These are phyloP conservation scores for Melocanna baccifera DNA, from an alignment of 176 grass and related monocot species.

Conservation along the genomic window DNA sequence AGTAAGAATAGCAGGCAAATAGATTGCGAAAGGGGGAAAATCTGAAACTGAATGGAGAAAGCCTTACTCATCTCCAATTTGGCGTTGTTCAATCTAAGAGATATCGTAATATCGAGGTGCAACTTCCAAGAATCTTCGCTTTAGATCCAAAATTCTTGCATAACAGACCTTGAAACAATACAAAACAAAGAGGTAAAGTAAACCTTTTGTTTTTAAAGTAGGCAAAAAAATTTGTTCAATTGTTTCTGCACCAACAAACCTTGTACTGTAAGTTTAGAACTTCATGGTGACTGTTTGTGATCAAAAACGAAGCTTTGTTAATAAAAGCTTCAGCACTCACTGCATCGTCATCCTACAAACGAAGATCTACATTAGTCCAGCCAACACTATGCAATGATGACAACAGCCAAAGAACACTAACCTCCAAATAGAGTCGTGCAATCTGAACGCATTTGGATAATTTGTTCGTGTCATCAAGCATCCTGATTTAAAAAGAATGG, in stretches of 20 bases:
- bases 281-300: constrained; percentile 81
- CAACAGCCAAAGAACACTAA: constrained; percentile 25
- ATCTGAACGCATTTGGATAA: constrained; percentile 95
- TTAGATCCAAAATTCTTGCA: constrained; percentile 95
- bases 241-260: constrained; percentile 38
- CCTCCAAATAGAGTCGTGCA: constrained; percentile 95
- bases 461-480: constrained; percentile 93
- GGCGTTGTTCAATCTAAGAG: constrained; percentile 91
- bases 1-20: not conserved
- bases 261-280: constrained; percentile 91
- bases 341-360: constrained; percentile 81
- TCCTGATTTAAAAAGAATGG: constrained; percentile 36
- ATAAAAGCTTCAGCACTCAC: constrained; percentile 95
- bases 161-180: constrained; percentile 79
- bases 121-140: constrained; percentile 92
- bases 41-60: not conserved
- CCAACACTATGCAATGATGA: not conserved
- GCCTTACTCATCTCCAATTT: constrained; percentile 97
- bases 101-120: constrained; percentile 92
- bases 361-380: constrained; percentile 3
- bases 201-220: not conserved
- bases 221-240: not conserved
- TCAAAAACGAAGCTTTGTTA: constrained; percentile 97
- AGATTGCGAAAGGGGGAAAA: not conserved
- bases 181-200: not conserved